Evolutionary conservation across 2,329 filamentous ascomycete genomes (phyloP).

Genomic region (Blastomyces silverae): DNA sequence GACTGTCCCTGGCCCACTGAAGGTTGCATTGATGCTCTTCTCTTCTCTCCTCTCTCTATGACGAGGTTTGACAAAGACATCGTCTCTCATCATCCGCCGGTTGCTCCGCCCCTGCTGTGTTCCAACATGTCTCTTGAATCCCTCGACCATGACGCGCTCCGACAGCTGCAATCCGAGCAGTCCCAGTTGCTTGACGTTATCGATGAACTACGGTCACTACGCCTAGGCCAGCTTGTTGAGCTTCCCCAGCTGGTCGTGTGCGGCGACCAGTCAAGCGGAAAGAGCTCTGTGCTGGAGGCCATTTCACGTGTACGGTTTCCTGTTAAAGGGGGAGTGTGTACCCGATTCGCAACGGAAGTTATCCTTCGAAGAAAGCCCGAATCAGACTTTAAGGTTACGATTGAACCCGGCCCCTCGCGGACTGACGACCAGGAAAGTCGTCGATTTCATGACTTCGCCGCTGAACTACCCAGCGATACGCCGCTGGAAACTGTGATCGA

Average conservation of each 20-base stretch:
- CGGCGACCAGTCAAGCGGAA: constrained; percentile 30
- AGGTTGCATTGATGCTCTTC: too few species aligned
- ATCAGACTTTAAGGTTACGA: constrained; percentile 19
- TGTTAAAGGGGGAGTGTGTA: constrained; percentile 28
- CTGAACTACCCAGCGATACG: too few species aligned
- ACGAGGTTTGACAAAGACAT: too few species aligned
- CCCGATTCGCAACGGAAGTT: constrained; percentile 30
- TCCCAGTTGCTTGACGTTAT: not conserved
- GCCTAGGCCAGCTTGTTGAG: not conserved
- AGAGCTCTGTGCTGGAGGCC: constrained; percentile 30
- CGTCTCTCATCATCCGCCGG: too few species aligned
- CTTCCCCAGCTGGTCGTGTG: constrained; percentile 30
- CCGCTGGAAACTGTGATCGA: constrained; percentile 3
- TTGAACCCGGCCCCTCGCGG: constrained; percentile 21
- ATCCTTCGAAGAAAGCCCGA: constrained; percentile 22
- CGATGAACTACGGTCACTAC: not conserved
- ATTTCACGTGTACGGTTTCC: constrained; percentile 29
- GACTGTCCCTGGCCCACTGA: too few species aligned
- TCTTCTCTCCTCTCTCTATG: too few species aligned
- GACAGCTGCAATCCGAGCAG: not conserved
- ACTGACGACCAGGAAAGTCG: constrained; percentile 6
- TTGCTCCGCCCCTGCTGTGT: too few species aligned
- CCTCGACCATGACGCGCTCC: too few species aligned
- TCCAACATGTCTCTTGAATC: too few species aligned
- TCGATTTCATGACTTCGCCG: too few species aligned